These are phyloP conservation scores for Ascomycota sp. DNA, from an alignment of 2,329 filamentous ascomycete genomes.

Conservation along the genomic window DNA sequence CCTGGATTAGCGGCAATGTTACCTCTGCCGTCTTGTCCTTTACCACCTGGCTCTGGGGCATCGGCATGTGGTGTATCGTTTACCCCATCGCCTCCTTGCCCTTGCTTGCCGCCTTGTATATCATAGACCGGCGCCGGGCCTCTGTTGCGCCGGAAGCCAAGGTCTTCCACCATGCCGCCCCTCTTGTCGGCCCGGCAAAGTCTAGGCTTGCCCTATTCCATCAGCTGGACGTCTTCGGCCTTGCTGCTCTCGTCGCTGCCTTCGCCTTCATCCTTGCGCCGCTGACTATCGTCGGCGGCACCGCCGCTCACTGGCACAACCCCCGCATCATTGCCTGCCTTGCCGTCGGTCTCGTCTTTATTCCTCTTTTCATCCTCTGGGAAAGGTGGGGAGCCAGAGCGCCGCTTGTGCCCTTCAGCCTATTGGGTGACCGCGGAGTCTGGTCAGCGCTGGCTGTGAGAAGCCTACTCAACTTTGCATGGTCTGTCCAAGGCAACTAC, in stretches of 20 bases:
- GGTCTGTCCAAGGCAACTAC: conserved; percentile 38
- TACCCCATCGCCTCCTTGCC: conserved; percentile 35
- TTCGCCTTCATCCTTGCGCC: conserved; percentile 27
- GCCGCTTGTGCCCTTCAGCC: conserved; percentile 35
- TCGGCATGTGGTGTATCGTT: conserved; percentile 44
- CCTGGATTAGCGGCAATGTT: conserved; percentile 41
- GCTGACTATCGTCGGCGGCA: conserved; percentile 33
- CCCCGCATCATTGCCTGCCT: conserved; percentile 30
- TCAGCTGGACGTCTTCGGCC: conserved; percentile 30
- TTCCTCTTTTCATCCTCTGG: conserved; percentile 32
- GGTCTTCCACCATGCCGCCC: neutral
- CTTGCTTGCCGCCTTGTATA: conserved; percentile 22
- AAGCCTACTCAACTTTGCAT: conserved; percentile 26
- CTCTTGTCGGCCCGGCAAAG: conserved; percentile 6
- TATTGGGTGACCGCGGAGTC: conserved; percentile 37
- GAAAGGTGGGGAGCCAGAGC: conserved; percentile 24
- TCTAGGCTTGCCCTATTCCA: conserved; percentile 27
- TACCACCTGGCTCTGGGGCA: conserved; percentile 39
- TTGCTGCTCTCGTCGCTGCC: conserved; percentile 22
- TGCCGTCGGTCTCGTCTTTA: conserved; percentile 24
- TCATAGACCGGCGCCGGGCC: conserved; percentile 10
- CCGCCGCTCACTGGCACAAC: conserved; percentile 24
- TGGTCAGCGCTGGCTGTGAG: conserved; percentile 39
- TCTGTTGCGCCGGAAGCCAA: neutral
- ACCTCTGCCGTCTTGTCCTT: conserved; percentile 24